Conservation (phyloP, 2,329 filamentous ascomycete genomes). For the Magnaporthales sp. region DNA sequence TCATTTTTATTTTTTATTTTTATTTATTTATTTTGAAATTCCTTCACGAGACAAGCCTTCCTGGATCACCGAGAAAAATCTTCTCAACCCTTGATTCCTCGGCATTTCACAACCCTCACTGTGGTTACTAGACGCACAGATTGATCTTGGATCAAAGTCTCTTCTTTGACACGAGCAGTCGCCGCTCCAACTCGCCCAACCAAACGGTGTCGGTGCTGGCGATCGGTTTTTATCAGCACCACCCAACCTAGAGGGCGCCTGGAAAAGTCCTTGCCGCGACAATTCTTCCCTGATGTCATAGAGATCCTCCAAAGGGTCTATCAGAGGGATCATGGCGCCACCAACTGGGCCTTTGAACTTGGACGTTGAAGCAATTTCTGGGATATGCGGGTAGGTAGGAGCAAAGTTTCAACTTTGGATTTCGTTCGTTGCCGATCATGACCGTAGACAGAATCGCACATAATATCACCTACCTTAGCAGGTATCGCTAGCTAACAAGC, state of each 20-base stretch:
- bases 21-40: not conserved
- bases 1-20: too few species aligned
- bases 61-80: not conserved
- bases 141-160: not conserved
- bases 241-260: not conserved
- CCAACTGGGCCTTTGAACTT: conserved; percentile 55
- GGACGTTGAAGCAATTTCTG: conserved; percentile 83
- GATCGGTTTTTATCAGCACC: not conserved
- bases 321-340: conserved; percentile 35
- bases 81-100: not conserved
- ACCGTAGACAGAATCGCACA: not conserved
- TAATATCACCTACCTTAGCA: conserved; percentile 6
- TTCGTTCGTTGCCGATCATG: not conserved
- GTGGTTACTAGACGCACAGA: not conserved
- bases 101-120: not conserved
- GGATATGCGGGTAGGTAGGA: conserved; percentile 67
- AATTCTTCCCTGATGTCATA: not conserved
- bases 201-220: not conserved
- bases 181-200: not conserved
- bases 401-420: not conserved
- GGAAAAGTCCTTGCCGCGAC: not conserved
- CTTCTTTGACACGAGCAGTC: not conserved
- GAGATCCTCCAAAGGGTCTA: not conserved
- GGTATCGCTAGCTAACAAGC: conserved; percentile 10
- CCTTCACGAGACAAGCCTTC: not conserved